Evolutionary conservation across 2,329 filamentous ascomycete species (phyloP).

Genomic region (Fusarium sp.): DNA sequence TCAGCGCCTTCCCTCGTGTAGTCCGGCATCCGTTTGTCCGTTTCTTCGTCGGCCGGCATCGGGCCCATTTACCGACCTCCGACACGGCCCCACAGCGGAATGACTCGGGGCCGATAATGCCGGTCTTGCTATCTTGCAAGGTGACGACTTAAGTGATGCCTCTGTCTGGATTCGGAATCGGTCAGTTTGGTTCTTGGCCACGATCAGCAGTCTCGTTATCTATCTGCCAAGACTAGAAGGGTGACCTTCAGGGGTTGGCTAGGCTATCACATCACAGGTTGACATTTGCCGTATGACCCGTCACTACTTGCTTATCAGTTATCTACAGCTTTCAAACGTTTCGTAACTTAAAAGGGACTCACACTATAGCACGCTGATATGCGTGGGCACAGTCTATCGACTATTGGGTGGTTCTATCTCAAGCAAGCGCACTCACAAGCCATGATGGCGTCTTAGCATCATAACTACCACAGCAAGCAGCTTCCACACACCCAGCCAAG

Average conservation of each 20-base stretch:
- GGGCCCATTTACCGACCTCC: background rate
- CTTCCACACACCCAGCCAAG: conserved; percentile 39
- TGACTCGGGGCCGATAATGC: background rate
- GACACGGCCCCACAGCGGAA: background rate
- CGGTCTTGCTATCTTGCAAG: background rate
- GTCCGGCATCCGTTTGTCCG: background rate
- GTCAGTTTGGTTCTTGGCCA: background rate
- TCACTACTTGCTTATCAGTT: background rate
- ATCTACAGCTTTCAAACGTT: background rate
- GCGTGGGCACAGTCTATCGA: background rate
- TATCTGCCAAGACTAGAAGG: background rate
- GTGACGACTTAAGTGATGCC: background rate
- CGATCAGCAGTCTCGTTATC: background rate
- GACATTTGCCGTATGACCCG: background rate
- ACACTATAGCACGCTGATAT: background rate
- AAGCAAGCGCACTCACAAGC: background rate
- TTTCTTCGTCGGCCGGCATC: background rate
- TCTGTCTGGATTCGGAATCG: too few relatives aligned
- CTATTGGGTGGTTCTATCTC: background rate
- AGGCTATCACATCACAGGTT: background rate
- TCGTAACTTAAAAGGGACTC: background rate
- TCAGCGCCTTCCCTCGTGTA: background rate
- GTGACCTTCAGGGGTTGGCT: background rate
- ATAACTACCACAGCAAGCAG: conserved; percentile 32
- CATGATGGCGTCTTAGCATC: conserved; percentile 12